Evolutionary conservation across 2,329 filamentous ascomycete genomes (phyloP).

Genomic region (Grosmannia clavigera): DNA sequence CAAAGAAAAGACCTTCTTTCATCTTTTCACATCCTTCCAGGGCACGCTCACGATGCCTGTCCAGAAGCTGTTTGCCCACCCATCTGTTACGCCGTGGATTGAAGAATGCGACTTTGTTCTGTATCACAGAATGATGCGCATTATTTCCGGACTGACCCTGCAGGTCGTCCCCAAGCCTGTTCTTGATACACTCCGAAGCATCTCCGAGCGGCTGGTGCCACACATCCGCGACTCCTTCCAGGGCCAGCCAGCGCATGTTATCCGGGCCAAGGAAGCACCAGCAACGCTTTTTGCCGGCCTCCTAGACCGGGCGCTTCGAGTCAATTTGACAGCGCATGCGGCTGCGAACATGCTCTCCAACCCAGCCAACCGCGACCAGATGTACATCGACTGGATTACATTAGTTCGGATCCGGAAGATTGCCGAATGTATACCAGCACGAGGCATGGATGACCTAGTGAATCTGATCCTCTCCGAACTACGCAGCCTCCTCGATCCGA

Average conservation of each 20-base stretch:
- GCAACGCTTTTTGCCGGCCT: constrained; percentile 81
- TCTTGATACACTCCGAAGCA: constrained; percentile 73
- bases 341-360: constrained; percentile 87
- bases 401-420: constrained; percentile 51
- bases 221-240: constrained; percentile 81
- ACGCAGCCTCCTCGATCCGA: constrained; percentile 56
- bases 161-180: constrained; percentile 86
- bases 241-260: constrained; percentile 71
- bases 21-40: constrained; percentile 88
- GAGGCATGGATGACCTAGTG: constrained; percentile 55
- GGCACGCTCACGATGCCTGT: constrained; percentile 94
- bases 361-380: constrained; percentile 79
- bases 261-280: constrained; percentile 76
- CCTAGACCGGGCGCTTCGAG: constrained; percentile 73
- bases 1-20: constrained; percentile 93
- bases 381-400: constrained; percentile 85
- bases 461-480: constrained; percentile 53
- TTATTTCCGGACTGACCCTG: constrained; percentile 75
- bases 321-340: constrained; percentile 88
- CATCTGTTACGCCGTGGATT: constrained; percentile 79
- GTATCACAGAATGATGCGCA: constrained; percentile 94
- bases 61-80: constrained; percentile 77
- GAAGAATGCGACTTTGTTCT: constrained; percentile 90
- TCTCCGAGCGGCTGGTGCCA: constrained; percentile 66
- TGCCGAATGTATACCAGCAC: constrained; percentile 48